These are phyloP conservation scores for Termitomyces sp. DNA, from an alignment of 768 basidiomycete species.

Conservation along the genomic window DNA sequence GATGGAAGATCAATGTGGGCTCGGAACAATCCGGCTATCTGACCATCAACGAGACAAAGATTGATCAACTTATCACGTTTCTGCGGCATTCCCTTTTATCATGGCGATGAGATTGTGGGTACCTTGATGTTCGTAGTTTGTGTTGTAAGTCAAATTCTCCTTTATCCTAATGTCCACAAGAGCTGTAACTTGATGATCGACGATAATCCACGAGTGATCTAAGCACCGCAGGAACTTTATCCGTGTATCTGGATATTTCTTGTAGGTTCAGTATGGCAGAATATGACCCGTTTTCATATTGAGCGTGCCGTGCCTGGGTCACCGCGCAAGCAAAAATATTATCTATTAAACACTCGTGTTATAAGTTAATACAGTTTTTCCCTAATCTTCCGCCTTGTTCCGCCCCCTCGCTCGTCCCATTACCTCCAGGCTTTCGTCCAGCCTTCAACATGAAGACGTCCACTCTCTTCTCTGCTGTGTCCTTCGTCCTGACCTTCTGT, in stretches of 20 bases:
- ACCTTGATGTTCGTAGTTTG: background rate
- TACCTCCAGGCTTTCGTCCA: slow-evolving; percentile 14
- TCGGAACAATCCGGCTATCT: background rate
- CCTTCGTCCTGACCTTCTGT: slow-evolving; percentile 14
- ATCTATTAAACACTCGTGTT: background rate
- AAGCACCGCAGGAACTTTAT: background rate
- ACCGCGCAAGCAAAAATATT: background rate
- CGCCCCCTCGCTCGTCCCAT: background rate
- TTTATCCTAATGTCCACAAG: background rate
- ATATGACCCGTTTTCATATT: background rate
- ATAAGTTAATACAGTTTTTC: background rate
- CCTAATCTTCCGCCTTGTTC: background rate
- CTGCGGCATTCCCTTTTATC: background rate
- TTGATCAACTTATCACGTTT: background rate
- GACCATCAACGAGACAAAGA: background rate
- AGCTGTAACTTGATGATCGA: background rate
- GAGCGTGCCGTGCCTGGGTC: background rate
- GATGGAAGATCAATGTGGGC: background rate
- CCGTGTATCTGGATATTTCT: background rate
- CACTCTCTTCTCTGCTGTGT: slow-evolving; percentile 17
- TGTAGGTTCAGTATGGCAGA: background rate
- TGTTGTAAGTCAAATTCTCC: background rate
- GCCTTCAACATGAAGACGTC: slow-evolving; percentile 25
- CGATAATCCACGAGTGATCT: background rate
- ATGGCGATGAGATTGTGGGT: background rate